Percentiles rank a stretch among this genome's conserved stretches.
Evolutionary conservation across 371 early-diverging fungal genomes (phyloP).

Genomic region (Saksenaea vasiformis): DNA sequence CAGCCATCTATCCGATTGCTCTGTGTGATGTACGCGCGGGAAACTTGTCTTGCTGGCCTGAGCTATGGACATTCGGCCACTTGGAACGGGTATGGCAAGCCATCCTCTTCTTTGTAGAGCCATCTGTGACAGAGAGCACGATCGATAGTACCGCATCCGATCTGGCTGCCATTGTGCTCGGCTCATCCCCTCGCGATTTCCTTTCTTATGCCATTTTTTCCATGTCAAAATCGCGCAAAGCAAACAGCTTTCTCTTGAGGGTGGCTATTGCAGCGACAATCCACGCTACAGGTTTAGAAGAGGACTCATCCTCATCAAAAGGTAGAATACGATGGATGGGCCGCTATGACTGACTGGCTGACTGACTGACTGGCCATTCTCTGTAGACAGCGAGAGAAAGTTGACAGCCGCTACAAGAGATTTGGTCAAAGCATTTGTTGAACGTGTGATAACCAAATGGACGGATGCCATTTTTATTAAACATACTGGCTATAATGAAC

Average conservation of each 20-base stretch:
- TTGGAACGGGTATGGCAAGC: neutral
- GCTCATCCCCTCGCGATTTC: neutral
- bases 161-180: neutral
- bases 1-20: slow-evolving; percentile 22
- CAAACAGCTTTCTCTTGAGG: neutral
- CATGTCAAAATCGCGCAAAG: neutral
- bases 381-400: neutral
- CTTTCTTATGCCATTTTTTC: neutral
- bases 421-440: neutral
- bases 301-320: neutral
- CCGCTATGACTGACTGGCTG: too few species aligned
- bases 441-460: slow-evolving; percentile 30
- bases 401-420: neutral
- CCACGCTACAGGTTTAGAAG: slow-evolving; percentile 1
- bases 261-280: neutral
- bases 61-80: slow-evolving; percentile 1
- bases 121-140: neutral
- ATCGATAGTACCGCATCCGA: neutral
- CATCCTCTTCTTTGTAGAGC: neutral
- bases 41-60: neutral
- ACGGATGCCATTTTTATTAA: slow-evolving; percentile 40
- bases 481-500: slow-evolving; percentile 27
- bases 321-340: too few species aligned
- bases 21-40: slow-evolving; percentile 5
- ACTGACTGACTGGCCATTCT: neutral